phyloP scores from a whole-genome alignment of 75 land plant species.

The Gnetum montanum region DNA sequence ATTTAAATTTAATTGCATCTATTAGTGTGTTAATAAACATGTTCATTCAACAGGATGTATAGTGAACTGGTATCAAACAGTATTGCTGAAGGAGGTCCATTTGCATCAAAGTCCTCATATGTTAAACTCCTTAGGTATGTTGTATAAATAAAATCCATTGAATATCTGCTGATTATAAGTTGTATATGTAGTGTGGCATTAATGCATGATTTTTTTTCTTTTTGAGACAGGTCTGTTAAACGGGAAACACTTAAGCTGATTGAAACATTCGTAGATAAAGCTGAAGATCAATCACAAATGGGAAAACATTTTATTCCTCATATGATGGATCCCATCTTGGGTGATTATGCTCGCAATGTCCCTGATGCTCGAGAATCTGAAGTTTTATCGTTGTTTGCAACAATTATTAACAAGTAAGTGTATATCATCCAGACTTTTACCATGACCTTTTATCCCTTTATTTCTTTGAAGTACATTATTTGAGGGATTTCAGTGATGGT shows the following conservation, averaged over 20 bases:
- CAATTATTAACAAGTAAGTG: slow-evolving; percentile 94
- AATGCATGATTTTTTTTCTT: not conserved
- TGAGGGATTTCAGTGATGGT: no score
- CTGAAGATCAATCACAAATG: slow-evolving; percentile 82
- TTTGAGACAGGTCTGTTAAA: slow-evolving; percentile 74
- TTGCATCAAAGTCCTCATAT: slow-evolving; percentile 82
- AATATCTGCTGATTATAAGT: not conserved
- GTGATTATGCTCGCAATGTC: slow-evolving; percentile 91
- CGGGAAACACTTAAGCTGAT: slow-evolving; percentile 92
- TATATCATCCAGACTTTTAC: no score
- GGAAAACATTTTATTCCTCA: slow-evolving; percentile 97
- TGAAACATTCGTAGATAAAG: slow-evolving; percentile 95
- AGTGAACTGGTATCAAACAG: slow-evolving; percentile 95
- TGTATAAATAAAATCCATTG: not conserved
- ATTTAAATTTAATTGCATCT: no score
- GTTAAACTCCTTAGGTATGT: slow-evolving; percentile 83
- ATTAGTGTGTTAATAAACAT: no score
- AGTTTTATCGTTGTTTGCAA: slow-evolving; percentile 94
- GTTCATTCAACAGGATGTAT: slow-evolving; percentile 88
- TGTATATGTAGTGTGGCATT: not conserved
- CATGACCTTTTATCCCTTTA: no score
- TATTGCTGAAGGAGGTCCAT: slow-evolving; percentile 95
- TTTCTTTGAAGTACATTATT: no score
- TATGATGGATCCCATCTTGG: slow-evolving; percentile 98
- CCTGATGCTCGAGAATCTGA: slow-evolving; percentile 99